Base-by-base conservation (phyloP, 495 filamentous ascomycete genomes). In the Penicillium manginii region DNA sequence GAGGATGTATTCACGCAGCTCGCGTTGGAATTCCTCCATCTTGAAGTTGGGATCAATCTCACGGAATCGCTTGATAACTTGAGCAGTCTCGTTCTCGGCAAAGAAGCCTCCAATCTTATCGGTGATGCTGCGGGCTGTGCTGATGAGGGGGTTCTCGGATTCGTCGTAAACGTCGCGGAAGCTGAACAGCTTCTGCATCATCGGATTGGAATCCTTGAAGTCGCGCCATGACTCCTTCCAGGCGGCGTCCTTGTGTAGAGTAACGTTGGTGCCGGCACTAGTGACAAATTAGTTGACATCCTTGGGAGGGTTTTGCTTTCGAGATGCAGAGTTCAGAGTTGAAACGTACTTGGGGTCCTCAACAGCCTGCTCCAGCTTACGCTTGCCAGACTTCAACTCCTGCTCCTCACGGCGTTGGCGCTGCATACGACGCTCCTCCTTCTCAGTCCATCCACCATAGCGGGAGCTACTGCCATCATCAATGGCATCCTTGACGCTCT, bases 1-100 rank as follows among this genome's bases (percentile, higher is more conserved):
- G 7, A 98, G 83, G 59, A 98, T 98, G 73, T 98, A 98, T 77
- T 98, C 96, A 65, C 94, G 88, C 74, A 98, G 89, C 57, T 98
- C 94, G 51, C 88, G 86, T 35, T 97, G 77, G 81, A 97, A 98
- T 0, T 90, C 86, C 70, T 98, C 94, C 69, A 96, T 83, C 72
- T 96, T 91, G 82, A 98, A 98, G 55, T 80, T 86, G 12, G 94
- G 96, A 65, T 98, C 96, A 85, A 98, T 96, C 59, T 91, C 86
- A n/a, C 92, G 86, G 78, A 98, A 93, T 73, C 92, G 96, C 78
- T 96, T 97, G 80, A 98, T 93, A 3, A 98, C 94, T 80, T 83
- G 86, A 15, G 94, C 94, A 11, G 94, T 97, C 75, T 98, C 94
- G 72, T 97, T 98, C 72, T 98, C 94, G 35, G 94, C 94, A 62